Conservation (phyloP, 352 stramenopile genomes). For the Phytophthora palmivora region DNA sequence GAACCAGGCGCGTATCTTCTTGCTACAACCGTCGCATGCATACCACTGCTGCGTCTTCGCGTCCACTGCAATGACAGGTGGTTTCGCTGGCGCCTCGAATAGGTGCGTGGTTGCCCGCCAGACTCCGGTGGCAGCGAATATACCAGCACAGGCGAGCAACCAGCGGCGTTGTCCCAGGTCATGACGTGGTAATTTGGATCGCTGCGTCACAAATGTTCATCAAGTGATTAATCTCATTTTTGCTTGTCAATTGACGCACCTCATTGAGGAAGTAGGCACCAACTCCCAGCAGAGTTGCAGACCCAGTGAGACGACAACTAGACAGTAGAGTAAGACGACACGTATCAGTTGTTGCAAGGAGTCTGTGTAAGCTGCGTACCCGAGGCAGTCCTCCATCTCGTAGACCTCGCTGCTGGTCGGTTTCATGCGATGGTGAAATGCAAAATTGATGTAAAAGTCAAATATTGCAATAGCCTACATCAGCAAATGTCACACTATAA, state of each 20-base stretch:
- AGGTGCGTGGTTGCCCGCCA: constrained; percentile 59
- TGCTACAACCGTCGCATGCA: constrained; percentile 19
- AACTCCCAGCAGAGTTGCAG: constrained; percentile 56
- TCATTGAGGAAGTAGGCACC: constrained; percentile 66
- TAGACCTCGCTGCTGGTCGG: too few relatives aligned
- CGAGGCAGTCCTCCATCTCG: constrained; percentile 40
- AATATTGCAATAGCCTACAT: too few relatives aligned
- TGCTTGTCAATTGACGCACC: constrained; percentile 27
- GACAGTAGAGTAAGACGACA: not conserved
- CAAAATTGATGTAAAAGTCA: too few relatives aligned
- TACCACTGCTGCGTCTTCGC: constrained; percentile 8
- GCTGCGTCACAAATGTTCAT: constrained; percentile 21
- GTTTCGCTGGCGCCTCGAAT: constrained; percentile 32
- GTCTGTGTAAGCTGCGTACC: constrained; percentile 18
- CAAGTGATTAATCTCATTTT: too few relatives aligned
- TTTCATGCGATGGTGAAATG: not conserved
- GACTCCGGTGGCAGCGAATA: constrained; percentile 53
- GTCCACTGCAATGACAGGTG: too few relatives aligned
- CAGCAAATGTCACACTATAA: too few relatives aligned
- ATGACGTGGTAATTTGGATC: constrained; percentile 46
- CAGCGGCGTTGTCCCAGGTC: constrained; percentile 63
- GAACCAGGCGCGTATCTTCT: constrained; percentile 17
- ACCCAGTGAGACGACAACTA: constrained; percentile 69
- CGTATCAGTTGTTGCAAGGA: not conserved
- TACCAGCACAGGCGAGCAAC: constrained; percentile 58